Evolutionary conservation across 345 rosid species (phyloP).

Genomic region (Sisymbrium altissimum): DNA sequence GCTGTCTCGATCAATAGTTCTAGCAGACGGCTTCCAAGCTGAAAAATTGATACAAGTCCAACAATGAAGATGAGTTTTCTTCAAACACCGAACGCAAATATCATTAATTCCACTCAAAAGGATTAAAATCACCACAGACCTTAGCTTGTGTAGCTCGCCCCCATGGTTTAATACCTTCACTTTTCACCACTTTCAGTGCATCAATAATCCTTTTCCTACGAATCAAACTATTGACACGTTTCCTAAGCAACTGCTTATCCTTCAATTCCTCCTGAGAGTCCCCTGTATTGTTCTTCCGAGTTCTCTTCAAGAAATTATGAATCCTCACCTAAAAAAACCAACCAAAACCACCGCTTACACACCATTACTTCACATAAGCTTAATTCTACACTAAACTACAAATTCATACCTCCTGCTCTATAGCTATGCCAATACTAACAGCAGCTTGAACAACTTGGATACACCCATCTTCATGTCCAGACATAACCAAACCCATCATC

Average conservation of each 20-base stretch:
- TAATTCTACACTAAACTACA: neutral
- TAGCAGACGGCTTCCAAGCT: constrained; percentile 88
- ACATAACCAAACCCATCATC: constrained; percentile 83
- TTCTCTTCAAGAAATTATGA: constrained; percentile 73
- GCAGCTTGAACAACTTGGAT: constrained; percentile 88
- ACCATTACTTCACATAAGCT: neutral
- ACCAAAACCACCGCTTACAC: neutral
- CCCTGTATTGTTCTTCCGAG: constrained; percentile 47
- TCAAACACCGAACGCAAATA: neutral
- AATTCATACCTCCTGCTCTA: constrained; percentile 74
- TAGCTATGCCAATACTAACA: constrained; percentile 71
- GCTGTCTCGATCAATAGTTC: constrained; percentile 80
- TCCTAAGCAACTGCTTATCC: constrained; percentile 65
- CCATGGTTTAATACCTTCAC: constrained; percentile 76
- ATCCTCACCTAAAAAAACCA: constrained; percentile 61
- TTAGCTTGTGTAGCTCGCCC: constrained; percentile 81
- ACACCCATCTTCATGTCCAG: constrained; percentile 60
- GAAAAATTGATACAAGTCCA: constrained; percentile 27
- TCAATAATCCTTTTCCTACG: constrained; percentile 60
- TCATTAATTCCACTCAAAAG: neutral
- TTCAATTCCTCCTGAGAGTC: constrained; percentile 47
- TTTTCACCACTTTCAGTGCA: constrained; percentile 66
- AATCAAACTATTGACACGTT: constrained; percentile 71
- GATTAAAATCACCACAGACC: constrained; percentile 43
- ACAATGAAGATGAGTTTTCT: constrained; percentile 11